Base-by-base conservation (phyloP, 179 eudicot genomes). In the Gypsophila paniculata region DNA sequence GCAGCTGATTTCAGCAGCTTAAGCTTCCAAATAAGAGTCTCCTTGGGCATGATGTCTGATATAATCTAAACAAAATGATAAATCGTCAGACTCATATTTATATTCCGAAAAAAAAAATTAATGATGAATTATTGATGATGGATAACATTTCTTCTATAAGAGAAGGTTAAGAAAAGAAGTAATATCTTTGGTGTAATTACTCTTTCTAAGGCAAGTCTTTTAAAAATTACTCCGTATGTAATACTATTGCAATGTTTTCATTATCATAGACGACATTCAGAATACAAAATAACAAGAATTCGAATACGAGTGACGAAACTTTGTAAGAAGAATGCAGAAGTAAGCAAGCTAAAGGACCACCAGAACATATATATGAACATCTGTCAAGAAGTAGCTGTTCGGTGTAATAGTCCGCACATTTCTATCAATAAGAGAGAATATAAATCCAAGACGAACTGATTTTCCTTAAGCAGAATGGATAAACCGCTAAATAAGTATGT, bases 1-100 rank as follows among this genome's bases (percentile, higher is more conserved):
- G 95, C 86, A 70, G 87, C 91, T 59, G 96, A 77, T 83, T 86
- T 86, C 65, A 87, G 86, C 68, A 93, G 80, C 82, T 89, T 91
- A 75, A 93, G 59, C 82, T 89, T 93, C 96, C 95, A 91, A 65
- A 74, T 34, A 74, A 91, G 80, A 69, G 93, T 79, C 0, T 87
- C 85, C 73, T 86, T 87, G 0, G 95, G 98, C 69, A 91, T 83
- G 64, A 84, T 81, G 72, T 85, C 88, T 60, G 93, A 75, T 70
- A 89, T 58, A 59, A 74, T 82, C 94, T 90, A 77, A 59, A 69
- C 64, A 64, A 34, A 9, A 34, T 44, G 11, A 52, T 10, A 25
- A 19, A 12, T 11, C 52, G 26, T 74, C 19, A 65, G 22, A 18
- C 62, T 23, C 9, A 17, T 6, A 1, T 42, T 42, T 42, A 42